These are phyloP conservation scores for Aspergillus uvarum DNA, from an alignment of 2,329 filamentous ascomycete species.

Conservation along the genomic window DNA sequence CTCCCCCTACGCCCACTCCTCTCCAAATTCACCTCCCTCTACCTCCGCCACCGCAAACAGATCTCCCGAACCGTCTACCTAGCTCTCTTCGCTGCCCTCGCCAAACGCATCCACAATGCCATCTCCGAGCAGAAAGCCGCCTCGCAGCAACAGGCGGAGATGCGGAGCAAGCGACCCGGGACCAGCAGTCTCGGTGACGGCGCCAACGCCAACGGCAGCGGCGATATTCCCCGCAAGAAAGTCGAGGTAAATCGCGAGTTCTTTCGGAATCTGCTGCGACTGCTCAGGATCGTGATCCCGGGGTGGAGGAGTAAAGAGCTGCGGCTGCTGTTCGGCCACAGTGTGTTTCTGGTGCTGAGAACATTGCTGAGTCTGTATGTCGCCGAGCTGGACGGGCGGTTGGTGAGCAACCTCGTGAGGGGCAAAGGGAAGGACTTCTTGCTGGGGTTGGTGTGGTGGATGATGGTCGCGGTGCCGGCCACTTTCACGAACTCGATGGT, in stretches of 20 bases:
- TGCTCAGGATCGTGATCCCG: constrained; percentile 85
- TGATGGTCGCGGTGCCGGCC: constrained; percentile 91
- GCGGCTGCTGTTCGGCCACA: constrained; percentile 82
- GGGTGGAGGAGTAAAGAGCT: constrained; percentile 88
- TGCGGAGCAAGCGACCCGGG: constrained; percentile 53
- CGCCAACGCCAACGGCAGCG: constrained; percentile 21
- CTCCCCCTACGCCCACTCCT: constrained; percentile 60
- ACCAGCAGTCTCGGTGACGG: constrained; percentile 38
- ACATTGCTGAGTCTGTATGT: constrained; percentile 95
- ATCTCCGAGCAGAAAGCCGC: constrained; percentile 91
- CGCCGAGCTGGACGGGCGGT: constrained; percentile 87
- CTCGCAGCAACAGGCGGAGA: constrained; percentile 64
- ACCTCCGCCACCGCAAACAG: constrained; percentile 74
- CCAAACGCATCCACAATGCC: constrained; percentile 86
- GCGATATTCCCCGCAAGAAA: constrained; percentile 60
- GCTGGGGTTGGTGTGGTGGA: constrained; percentile 92
- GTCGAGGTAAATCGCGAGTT: constrained; percentile 91
- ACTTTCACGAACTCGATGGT: constrained; percentile 99
- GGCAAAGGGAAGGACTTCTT: constrained; percentile 90
- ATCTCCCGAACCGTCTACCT: constrained; percentile 84
- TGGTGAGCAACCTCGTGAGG: constrained; percentile 89
- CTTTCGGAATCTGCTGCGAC: constrained; percentile 70
- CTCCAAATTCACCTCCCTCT: constrained; percentile 67
- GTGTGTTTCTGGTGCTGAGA: constrained; percentile 83
- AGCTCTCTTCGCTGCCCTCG: constrained; percentile 73